Evolutionary conservation across 2,329 filamentous ascomycete species (phyloP).

Genomic region (Simplicillium aogashimaense): DNA sequence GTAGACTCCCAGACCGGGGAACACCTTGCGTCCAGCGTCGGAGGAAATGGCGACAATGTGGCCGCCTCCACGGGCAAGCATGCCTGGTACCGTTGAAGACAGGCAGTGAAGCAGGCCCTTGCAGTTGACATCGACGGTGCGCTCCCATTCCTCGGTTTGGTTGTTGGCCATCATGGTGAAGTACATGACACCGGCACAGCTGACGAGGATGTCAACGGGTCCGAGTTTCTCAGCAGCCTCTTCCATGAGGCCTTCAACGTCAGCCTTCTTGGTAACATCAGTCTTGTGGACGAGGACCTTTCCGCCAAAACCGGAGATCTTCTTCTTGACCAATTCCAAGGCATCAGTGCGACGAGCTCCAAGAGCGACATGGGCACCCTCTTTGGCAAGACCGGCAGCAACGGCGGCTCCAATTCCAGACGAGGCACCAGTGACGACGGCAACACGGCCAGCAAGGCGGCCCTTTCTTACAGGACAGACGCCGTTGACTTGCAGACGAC

Average conservation of each 20-base stretch:
- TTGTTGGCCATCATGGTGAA: constrained; percentile 79
- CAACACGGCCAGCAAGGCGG: constrained; percentile 58
- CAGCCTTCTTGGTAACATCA: constrained; percentile 57
- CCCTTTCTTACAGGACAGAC: constrained; percentile 28
- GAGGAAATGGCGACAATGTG: constrained; percentile 78
- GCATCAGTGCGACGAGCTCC: constrained; percentile 62
- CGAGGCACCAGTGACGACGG: constrained; percentile 69
- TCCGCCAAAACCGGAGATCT: constrained; percentile 43
- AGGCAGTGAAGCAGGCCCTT: constrained; percentile 70
- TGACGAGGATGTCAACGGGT: constrained; percentile 68
- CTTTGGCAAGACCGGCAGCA: constrained; percentile 54
- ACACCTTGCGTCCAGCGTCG: constrained; percentile 72
- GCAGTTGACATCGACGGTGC: constrained; percentile 78
- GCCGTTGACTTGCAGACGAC: constrained; percentile 26
- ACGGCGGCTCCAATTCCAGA: constrained; percentile 73
- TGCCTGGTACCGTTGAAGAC: constrained; percentile 56
- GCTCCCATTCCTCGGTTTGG: constrained; percentile 67
- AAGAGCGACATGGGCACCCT: constrained; percentile 63
- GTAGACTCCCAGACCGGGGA: constrained; percentile 74
- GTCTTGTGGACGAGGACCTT: constrained; percentile 62
- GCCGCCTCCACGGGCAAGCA: constrained; percentile 58
- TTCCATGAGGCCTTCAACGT: constrained; percentile 57
- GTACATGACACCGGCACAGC: constrained; percentile 80
- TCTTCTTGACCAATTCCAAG: constrained; percentile 56
- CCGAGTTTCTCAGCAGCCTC: constrained; percentile 53